Evolutionary conservation across 2,329 filamentous ascomycete genomes (phyloP), one percentile per base, ranked within the genome.

Genomic region (Cryoendolithus antarcticus): DNA sequence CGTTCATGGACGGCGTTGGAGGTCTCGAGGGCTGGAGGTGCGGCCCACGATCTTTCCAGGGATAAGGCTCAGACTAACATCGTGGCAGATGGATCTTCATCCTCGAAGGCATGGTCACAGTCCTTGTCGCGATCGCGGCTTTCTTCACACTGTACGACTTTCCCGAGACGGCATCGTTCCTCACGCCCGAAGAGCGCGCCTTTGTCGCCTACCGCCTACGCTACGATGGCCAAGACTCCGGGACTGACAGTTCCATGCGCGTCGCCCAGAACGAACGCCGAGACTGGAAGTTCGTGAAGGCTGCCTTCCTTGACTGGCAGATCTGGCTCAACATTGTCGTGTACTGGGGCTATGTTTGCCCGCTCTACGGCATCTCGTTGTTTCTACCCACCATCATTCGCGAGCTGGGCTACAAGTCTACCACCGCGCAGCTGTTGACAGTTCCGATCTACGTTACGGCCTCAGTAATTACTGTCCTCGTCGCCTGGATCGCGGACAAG

Each of bases 121-220:
- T 68, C 32, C 45, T 69, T 36, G 48, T 55, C 32, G 66, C 64
- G 34, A 70, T 66, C 50, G 15, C 44, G 8, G 43, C 49, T 32
- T 51, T 46, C 42, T 72, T 65, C 55, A 58, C 64, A 31, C 72
- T 80, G 51, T 60, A 72, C 40, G 75, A 80, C 52, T 79, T 74
- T 46, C 75, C 77, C 2, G 60, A 57, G 7, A 66, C 60, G 2
- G 74, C 77, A 2, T 59, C 53, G 0, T 81, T 81, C 49, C 63
- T 82, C 2, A 69, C 62, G 0, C 50, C 63, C 2, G 61, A 68
- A 11, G 47, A 49, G 35, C 60, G 62, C 35, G 46, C 52, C 8
- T 48, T 68, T 5, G 57, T 71, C 1, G 50, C 64, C 21, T 52
- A 54, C 9, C 62, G 66, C 2, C 48, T 71, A 9, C 53, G 55